Percentiles rank a stretch among this genome's conserved stretches.
phyloP scores from a whole-genome alignment of 108 stramenopile species.

The Nitzschia sp. region DNA sequence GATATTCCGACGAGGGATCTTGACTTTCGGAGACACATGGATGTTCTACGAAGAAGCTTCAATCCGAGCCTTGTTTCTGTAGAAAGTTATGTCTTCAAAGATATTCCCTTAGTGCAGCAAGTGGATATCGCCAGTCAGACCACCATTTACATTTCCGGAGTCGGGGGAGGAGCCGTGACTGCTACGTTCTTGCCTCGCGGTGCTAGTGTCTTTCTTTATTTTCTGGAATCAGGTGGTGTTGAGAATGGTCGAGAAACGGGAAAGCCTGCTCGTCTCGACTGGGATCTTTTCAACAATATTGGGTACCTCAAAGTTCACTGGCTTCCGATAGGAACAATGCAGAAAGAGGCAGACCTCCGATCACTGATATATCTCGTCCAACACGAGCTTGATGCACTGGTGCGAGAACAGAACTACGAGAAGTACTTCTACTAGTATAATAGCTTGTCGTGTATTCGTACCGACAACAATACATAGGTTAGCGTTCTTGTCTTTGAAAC shows the following conservation, averaged over 20 bases:
- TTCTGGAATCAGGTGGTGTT: slow-evolving; percentile 43
- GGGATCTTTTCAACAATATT: slow-evolving; percentile 58
- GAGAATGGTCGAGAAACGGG: slow-evolving; percentile 15
- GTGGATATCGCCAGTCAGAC: slow-evolving; percentile 43
- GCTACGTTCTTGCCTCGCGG: slow-evolving; percentile 54
- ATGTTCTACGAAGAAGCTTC: slow-evolving; percentile 22
- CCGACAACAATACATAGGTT: too few species aligned
- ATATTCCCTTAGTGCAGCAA: slow-evolving; percentile 44
- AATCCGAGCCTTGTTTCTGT: slow-evolving; percentile 26
- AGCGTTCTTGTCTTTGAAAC: too few species aligned
- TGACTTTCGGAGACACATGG: slow-evolving; percentile 41
- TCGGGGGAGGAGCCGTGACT: slow-evolving; percentile 58
- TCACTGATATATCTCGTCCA: slow-evolving; percentile 38
- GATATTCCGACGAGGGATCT: slow-evolving; percentile 28
- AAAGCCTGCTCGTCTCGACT: slow-evolving; percentile 50
- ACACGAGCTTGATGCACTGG: slow-evolving; percentile 45
- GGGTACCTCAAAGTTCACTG: slow-evolving; percentile 56
- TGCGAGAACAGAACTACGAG: slow-evolving; percentile 39
- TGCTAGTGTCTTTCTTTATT: slow-evolving; percentile 45
- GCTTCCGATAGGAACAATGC: slow-evolving; percentile 40
- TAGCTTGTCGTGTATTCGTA: too few species aligned
- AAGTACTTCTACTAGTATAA: slow-evolving; percentile 28
- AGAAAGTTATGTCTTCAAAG: slow-evolving; percentile 41
- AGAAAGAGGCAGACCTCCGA: slow-evolving; percentile 22
- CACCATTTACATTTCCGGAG: slow-evolving; percentile 47